Conservation (phyloP, 345 rosid species). For the Moricandia moricandioides region DNA sequence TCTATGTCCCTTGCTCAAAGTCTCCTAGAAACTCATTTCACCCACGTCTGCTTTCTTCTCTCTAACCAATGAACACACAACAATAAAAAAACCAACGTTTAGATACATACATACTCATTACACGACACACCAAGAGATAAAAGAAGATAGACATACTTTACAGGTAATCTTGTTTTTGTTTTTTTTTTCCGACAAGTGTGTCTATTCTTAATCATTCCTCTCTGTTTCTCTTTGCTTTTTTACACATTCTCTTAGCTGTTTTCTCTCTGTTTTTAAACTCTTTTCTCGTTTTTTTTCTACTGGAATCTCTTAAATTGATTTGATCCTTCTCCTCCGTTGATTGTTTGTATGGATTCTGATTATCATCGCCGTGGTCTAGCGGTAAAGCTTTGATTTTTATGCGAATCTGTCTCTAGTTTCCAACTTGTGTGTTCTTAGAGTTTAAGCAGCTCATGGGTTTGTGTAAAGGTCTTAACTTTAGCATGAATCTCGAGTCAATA, state of each 20-base stretch:
- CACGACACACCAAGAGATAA: no score
- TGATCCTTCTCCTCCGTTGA: background rate
- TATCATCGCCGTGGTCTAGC: constrained; percentile 32
- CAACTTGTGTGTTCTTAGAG: background rate
- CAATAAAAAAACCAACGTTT: constrained; percentile 5
- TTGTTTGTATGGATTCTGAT: constrained; percentile 37
- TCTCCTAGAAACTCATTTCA: no score
- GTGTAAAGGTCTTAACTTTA: constrained; percentile 26
- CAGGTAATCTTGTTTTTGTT: constrained; percentile 15
- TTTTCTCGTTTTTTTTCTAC: constrained; percentile 1
- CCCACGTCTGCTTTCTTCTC: background rate
- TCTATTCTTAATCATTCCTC: constrained; percentile 30
- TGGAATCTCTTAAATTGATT: constrained; percentile 16
- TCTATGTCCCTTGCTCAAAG: background rate
- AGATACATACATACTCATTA: background rate
- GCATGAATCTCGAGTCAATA: background rate
- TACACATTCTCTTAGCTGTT: constrained; percentile 23
- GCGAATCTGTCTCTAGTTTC: background rate
- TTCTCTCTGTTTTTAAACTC: background rate
- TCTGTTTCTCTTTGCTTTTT: constrained; percentile 35
- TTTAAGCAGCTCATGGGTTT: constrained; percentile 17
- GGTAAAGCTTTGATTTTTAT: constrained; percentile 34
- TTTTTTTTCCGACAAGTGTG: background rate
- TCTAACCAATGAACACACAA: background rate
- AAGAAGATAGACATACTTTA: constrained; percentile 1